These are phyloP conservation scores for Fusarium sp. DNA, from an alignment of 2,329 filamentous ascomycete species.

Conservation along the genomic window DNA sequence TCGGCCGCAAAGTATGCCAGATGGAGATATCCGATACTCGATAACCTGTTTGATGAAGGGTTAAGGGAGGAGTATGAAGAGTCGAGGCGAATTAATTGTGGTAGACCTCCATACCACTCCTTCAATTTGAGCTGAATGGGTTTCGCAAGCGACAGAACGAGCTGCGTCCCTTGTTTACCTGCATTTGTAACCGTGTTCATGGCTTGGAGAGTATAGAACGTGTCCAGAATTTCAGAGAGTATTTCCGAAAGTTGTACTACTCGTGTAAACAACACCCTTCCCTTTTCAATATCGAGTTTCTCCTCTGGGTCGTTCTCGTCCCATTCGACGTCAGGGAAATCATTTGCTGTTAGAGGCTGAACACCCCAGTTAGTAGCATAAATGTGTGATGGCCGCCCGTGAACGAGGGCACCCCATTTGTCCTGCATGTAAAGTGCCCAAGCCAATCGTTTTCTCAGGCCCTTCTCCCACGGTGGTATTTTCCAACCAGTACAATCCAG, in stretches of 20 bases:
- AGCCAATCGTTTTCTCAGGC: slow-evolving; percentile 82
- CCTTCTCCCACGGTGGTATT: slow-evolving; percentile 87
- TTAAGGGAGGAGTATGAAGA: slow-evolving; percentile 53
- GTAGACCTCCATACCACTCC: slow-evolving; percentile 81
- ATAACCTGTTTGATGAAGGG: slow-evolving; percentile 56
- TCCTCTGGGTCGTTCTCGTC: slow-evolving; percentile 69
- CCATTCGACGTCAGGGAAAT: slow-evolving; percentile 77
- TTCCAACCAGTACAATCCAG: slow-evolving; percentile 88
- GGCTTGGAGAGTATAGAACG: slow-evolving; percentile 82
- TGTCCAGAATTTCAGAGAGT: slow-evolving; percentile 81
- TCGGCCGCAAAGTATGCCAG: slow-evolving; percentile 93
- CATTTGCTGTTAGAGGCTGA: slow-evolving; percentile 66
- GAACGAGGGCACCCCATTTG: slow-evolving; percentile 85
- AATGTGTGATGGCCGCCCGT: slow-evolving; percentile 83
- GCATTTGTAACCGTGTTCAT: slow-evolving; percentile 73
- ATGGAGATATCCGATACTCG: slow-evolving; percentile 80
- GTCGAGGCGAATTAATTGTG: slow-evolving; percentile 71
- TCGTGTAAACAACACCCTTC: slow-evolving; percentile 75
- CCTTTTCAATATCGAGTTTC: slow-evolving; percentile 70
- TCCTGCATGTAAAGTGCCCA: slow-evolving; percentile 97
- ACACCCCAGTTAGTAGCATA: slow-evolving; percentile 79
- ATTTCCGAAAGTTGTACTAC: slow-evolving; percentile 80
- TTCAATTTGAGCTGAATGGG: slow-evolving; percentile 84
- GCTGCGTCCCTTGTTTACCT: slow-evolving; percentile 73
- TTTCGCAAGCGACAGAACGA: slow-evolving; percentile 79